Conservation (phyloP, 371 early-diverging fungal species). For the Mortierella sp. region DNA sequence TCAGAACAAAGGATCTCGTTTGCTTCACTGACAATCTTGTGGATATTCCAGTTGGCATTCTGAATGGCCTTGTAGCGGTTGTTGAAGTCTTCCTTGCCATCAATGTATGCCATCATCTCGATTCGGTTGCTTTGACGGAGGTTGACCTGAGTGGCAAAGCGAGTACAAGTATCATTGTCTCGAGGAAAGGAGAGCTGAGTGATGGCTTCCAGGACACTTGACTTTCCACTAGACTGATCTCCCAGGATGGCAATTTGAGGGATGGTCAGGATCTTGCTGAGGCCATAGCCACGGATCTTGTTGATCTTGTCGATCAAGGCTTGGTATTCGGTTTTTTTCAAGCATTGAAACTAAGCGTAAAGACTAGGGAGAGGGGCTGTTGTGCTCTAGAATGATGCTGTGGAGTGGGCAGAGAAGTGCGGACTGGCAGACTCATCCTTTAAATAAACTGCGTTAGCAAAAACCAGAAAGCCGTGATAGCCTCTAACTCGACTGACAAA, state of each 20-base stretch:
- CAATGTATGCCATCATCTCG: slow-evolving; percentile 25
- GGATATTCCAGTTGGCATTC: not conserved
- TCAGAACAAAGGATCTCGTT: slow-evolving; percentile 6
- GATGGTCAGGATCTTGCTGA: slow-evolving; percentile 26
- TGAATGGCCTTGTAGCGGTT: not conserved
- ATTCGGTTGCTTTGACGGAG: slow-evolving; percentile 10
- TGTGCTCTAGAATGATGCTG: too few species aligned
- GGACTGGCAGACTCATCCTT: too few species aligned
- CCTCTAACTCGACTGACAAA: too few species aligned
- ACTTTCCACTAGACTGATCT: slow-evolving; percentile 14
- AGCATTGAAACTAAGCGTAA: too few species aligned
- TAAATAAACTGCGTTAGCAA: too few species aligned
- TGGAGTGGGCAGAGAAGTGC: too few species aligned
- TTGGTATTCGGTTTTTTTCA: slow-evolving; percentile 28
- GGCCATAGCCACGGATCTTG: slow-evolving; percentile 29
- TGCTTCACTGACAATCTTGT: not conserved
- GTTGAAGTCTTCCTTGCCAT: not conserved
- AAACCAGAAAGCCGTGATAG: too few species aligned
- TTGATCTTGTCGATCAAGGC: slow-evolving; percentile 40
- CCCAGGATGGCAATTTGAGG: slow-evolving; percentile 14
- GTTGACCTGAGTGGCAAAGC: slow-evolving; percentile 12
- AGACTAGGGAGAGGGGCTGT: too few species aligned
- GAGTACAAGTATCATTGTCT: slow-evolving; percentile 3
- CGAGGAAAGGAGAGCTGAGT: slow-evolving; percentile 8
- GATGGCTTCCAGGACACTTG: slow-evolving; percentile 13